A percentile compares a stretch with the other conserved stretches of the same genome.
These are phyloP conservation scores for Croton laevigatus DNA, from an alignment of 441 rosid genomes.

Conservation along the genomic window DNA sequence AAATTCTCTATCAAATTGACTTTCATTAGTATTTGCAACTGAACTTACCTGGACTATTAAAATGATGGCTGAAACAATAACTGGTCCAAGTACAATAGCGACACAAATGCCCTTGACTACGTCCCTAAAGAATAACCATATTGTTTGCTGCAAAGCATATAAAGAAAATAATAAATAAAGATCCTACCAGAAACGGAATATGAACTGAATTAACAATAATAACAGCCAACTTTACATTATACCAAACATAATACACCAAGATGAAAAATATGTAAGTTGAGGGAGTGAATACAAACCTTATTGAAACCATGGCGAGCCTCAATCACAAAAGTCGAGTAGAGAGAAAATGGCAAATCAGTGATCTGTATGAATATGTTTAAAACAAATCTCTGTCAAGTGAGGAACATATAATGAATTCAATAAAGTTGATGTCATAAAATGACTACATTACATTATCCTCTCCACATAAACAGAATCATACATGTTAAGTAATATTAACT, in stretches of 20 bases:
- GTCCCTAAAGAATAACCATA: slow-evolving; percentile 92
- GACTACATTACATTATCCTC: background rate
- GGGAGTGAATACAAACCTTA: slow-evolving; percentile 50
- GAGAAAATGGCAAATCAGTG: slow-evolving; percentile 92
- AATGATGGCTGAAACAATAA: slow-evolving; percentile 78
- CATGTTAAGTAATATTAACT: background rate
- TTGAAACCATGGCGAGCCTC: slow-evolving; percentile 98
- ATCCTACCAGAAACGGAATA: slow-evolving; percentile 5
- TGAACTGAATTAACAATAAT: background rate
- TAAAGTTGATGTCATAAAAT: background rate
- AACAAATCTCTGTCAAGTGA: slow-evolving; percentile 15
- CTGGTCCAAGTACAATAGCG: slow-evolving; percentile 79
- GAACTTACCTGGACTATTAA: slow-evolving; percentile 71
- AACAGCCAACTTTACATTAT: background rate
- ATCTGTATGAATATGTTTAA: slow-evolving; percentile 57
- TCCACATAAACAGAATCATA: background rate
- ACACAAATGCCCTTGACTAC: slow-evolving; percentile 74
- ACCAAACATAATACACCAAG: slow-evolving; percentile 1
- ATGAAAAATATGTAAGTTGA: slow-evolving; percentile 12
- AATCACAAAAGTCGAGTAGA: slow-evolving; percentile 90
- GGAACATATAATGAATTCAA: background rate
- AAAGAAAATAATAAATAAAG: background rate
- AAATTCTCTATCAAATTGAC: slow-evolving; percentile 12
- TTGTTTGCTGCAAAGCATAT: slow-evolving; percentile 74
- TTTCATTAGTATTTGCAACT: slow-evolving; percentile 12